Evolutionary conservation across 1,284 basidiomycete species (phyloP).

Genomic region (Tylopilus orsonianus): DNA sequence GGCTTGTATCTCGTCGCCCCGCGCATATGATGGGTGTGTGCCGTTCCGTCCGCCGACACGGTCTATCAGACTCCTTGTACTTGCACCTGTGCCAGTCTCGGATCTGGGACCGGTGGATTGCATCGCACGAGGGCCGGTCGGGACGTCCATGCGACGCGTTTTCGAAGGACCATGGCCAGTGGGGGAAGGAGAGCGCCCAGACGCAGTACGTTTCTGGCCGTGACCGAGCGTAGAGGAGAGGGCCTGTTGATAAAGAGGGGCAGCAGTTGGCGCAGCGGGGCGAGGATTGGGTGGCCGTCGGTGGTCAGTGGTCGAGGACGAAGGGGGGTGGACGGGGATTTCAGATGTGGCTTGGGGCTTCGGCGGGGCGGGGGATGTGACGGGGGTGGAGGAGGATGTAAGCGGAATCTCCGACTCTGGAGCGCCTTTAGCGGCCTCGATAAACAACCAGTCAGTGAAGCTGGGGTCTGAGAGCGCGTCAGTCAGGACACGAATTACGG

Average conservation of each 20-base stretch:
- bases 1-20: slow-evolving; percentile 70
- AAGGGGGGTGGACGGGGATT: slow-evolving; percentile 26
- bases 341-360: slow-evolving; percentile 25
- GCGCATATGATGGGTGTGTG: slow-evolving; percentile 23
- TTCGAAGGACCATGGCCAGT: slow-evolving; percentile 58
- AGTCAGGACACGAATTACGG: slow-evolving; percentile 15
- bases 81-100: slow-evolving; percentile 24
- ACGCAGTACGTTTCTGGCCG: slow-evolving; percentile 66
- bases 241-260: slow-evolving; percentile 64
- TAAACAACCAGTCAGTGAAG: slow-evolving; percentile 85
- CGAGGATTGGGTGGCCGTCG: slow-evolving; percentile 45
- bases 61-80: slow-evolving; percentile 65
- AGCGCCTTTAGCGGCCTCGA: slow-evolving; percentile 69
- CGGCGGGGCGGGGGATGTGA: slow-evolving; percentile 13
- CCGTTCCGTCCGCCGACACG: slow-evolving; percentile 60
- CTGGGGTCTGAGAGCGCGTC: slow-evolving; percentile 51
- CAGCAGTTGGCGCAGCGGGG: slow-evolving; percentile 32
- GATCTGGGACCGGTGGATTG: slow-evolving; percentile 45
- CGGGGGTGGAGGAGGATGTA: slow-evolving; percentile 36
- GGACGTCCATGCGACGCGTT: slow-evolving; percentile 67
- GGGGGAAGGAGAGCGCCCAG: slow-evolving; percentile 75
- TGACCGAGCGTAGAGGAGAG: slow-evolving; percentile 62
- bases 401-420: slow-evolving; percentile 44
- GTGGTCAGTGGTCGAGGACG: slow-evolving; percentile 36
- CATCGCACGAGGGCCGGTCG: slow-evolving; percentile 81